A percentile compares a stretch with the other conserved stretches of the same genome.
Evolutionary conservation across 2,329 filamentous ascomycete species (phyloP).

Genomic region (Lizonia empirigonia): DNA sequence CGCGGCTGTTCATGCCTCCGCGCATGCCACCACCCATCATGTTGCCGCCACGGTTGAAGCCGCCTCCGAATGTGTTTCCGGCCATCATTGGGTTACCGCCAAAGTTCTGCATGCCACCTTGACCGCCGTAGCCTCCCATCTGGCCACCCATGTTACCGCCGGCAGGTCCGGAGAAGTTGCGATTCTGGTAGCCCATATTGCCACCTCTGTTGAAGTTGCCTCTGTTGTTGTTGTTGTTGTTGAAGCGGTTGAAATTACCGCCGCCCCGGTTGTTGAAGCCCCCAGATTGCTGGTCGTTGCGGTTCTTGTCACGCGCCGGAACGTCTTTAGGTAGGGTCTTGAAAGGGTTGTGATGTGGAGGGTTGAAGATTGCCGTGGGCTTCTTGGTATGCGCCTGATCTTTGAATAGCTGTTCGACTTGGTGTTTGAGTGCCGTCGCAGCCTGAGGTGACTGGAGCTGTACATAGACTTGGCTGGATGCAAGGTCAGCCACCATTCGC

Average conservation of each 20-base stretch:
- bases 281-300: slow-evolving; percentile 58
- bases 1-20: slow-evolving; percentile 54
- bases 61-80: slow-evolving; percentile 47
- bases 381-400: slow-evolving; percentile 67
- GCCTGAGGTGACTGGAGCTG: slow-evolving; percentile 85
- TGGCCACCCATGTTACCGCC: slow-evolving; percentile 47
- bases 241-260: slow-evolving; percentile 36
- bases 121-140: slow-evolving; percentile 54
- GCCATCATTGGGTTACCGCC: slow-evolving; percentile 39
- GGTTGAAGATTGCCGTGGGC: slow-evolving; percentile 74
- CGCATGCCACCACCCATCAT: slow-evolving; percentile 48
- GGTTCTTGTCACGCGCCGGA: slow-evolving; percentile 71
- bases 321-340: slow-evolving; percentile 89
- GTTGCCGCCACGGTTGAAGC: slow-evolving; percentile 52
- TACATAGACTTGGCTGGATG: slow-evolving; percentile 72
- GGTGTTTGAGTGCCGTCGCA: slow-evolving; percentile 81
- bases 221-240: slow-evolving; percentile 36
- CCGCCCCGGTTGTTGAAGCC: slow-evolving; percentile 51
- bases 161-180: slow-evolving; percentile 45
- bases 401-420: slow-evolving; percentile 70
- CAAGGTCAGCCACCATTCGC: slow-evolving; percentile 14
- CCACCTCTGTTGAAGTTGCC: slow-evolving; percentile 43
- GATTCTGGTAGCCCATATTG: slow-evolving; percentile 43
- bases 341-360: slow-evolving; percentile 82
- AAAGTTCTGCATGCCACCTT: slow-evolving; percentile 55